A percentile compares a stretch with the other conserved stretches of the same genome.
phyloP scores from a whole-genome alignment of 371 early-diverging fungal genomes.

The Rhizopus stolonifer region DNA sequence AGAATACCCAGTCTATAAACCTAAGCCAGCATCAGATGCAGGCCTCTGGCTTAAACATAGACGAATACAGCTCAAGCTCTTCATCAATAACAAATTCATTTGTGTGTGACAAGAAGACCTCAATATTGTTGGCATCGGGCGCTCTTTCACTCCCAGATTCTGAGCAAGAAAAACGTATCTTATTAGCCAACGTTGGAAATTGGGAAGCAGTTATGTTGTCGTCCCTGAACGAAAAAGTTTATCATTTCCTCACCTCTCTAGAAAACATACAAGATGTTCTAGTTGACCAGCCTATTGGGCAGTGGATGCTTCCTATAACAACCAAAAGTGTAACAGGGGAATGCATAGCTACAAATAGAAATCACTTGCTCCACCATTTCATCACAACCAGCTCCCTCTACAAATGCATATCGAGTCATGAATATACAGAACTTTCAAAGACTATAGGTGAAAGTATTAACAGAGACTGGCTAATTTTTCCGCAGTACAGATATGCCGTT shows the following conservation, averaged over 20 bases:
- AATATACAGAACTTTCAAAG: slow-evolving; percentile 14
- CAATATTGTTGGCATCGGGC: slow-evolving; percentile 10
- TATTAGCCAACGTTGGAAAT: slow-evolving; percentile 8
- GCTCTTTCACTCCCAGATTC: slow-evolving; percentile 6
- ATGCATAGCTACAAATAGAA: slow-evolving; percentile 5
- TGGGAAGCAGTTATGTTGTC: slow-evolving; percentile 9
- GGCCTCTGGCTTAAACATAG: slow-evolving; percentile 6
- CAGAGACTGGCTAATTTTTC: slow-evolving; percentile 19
- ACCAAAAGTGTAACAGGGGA: neutral
- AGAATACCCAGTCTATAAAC: slow-evolving; percentile 1
- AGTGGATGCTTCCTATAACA: slow-evolving; percentile 58
- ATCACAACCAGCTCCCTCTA: slow-evolving; percentile 2
- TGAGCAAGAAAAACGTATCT: slow-evolving; percentile 7
- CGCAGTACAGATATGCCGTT: slow-evolving; percentile 9
- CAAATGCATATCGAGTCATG: slow-evolving; percentile 11
- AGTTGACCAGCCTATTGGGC: slow-evolving; percentile 9
- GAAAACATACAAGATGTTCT: slow-evolving; percentile 59
- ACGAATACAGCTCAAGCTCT: slow-evolving; percentile 8
- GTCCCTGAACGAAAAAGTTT: neutral
- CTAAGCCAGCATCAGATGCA: slow-evolving; percentile 1
- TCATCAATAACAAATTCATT: slow-evolving; percentile 7
- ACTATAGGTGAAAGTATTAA: slow-evolving; percentile 12
- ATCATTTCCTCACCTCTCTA: slow-evolving; percentile 12
- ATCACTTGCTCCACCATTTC: slow-evolving; percentile 3
- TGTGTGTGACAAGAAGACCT: neutral